phyloP scores from a whole-genome alignment of 2,329 filamentous ascomycete genomes.

The Thermomyces lanuginosus region DNA sequence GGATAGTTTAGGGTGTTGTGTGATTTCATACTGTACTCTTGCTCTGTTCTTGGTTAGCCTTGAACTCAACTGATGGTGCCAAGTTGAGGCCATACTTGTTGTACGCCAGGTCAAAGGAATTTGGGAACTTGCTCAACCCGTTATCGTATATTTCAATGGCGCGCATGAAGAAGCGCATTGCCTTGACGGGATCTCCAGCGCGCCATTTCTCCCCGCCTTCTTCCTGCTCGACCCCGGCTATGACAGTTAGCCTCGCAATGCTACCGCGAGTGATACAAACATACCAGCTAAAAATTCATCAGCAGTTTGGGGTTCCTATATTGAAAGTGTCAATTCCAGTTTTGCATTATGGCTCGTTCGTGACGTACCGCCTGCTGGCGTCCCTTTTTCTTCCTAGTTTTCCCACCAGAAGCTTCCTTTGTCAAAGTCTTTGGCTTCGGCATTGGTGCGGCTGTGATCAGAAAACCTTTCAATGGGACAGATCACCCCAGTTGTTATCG shows the following conservation, averaged over 20 bases:
- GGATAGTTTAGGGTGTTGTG: slow-evolving; percentile 48
- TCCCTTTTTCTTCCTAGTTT: slow-evolving; percentile 17
- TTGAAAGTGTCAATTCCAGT: slow-evolving; percentile 4
- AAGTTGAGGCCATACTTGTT: slow-evolving; percentile 43
- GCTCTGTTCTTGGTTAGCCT: slow-evolving; percentile 31
- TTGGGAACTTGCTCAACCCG: slow-evolving; percentile 44
- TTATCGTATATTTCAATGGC: slow-evolving; percentile 51
- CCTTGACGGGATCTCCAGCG: slow-evolving; percentile 52
- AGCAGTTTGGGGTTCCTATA: slow-evolving; percentile 40
- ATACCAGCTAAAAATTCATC: slow-evolving; percentile 51
- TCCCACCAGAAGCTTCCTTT: slow-evolving; percentile 28
- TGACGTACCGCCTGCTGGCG: slow-evolving; percentile 20
- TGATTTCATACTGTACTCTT: slow-evolving; percentile 52
- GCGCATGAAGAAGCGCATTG: slow-evolving; percentile 40
- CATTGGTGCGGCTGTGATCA: slow-evolving; percentile 13
- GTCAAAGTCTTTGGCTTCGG: slow-evolving; percentile 24
- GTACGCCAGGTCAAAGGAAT: slow-evolving; percentile 54
- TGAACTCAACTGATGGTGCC: not conserved
- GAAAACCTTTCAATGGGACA: too few species aligned
- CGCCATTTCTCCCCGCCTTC: slow-evolving; percentile 61
- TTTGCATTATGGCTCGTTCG: slow-evolving; percentile 3
- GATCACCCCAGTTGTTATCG: too few species aligned
- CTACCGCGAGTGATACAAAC: slow-evolving; percentile 4
- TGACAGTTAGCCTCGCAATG: not conserved
- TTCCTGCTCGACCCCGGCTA: slow-evolving; percentile 50